Evolutionary conservation across 1,284 basidiomycete species (phyloP).

Genomic region (Melampsora larici-populina): DNA sequence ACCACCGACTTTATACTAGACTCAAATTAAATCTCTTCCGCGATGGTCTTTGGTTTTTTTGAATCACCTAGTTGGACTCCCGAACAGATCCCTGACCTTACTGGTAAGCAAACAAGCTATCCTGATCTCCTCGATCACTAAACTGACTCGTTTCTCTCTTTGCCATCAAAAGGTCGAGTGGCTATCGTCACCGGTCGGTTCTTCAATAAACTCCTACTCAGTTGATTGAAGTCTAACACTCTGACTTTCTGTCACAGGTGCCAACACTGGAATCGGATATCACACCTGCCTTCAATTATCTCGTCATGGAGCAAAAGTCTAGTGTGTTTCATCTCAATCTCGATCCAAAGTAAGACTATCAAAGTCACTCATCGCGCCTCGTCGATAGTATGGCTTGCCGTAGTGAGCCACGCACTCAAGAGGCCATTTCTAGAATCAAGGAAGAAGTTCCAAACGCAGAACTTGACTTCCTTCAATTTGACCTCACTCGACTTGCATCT

Average conservation of each 20-base stretch:
- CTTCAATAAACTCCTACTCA: background rate
- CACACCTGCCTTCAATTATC: constrained; percentile 19
- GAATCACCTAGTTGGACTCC: constrained; percentile 2
- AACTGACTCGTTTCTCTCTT: background rate
- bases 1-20: too few species aligned
- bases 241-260: constrained; percentile 6
- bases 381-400: constrained; percentile 31
- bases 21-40: too few species aligned
- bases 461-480: constrained; percentile 51
- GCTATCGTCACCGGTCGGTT: constrained; percentile 30
- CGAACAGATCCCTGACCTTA: constrained; percentile 35
- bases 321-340: background rate
- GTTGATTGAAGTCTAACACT: background rate
- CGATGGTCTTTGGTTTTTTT: constrained; percentile 18
- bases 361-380: background rate
- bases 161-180: constrained; percentile 19
- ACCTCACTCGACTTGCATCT: constrained; percentile 51
- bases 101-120: constrained; percentile 6
- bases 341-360: background rate
- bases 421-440: constrained; percentile 36
- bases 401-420: background rate
- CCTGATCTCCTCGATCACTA: background rate
- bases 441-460: constrained; percentile 45
- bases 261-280: constrained; percentile 29
- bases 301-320: constrained; percentile 36